These are phyloP conservation scores for Corrigiola litoralis DNA, from an alignment of 179 eudicot genomes.

Conservation along the genomic window DNA sequence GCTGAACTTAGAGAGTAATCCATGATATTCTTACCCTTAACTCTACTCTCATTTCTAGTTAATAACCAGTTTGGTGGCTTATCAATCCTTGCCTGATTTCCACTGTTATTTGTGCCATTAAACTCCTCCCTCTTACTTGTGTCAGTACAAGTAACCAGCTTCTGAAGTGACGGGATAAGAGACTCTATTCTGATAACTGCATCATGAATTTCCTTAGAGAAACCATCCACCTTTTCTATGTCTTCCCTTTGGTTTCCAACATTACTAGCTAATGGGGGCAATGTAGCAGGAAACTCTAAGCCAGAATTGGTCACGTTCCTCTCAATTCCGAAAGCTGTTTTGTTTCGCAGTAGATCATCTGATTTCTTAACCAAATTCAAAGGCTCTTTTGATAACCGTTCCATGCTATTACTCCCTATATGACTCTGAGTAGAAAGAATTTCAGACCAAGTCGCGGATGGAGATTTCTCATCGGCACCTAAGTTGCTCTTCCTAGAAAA, in stretches of 20 bases:
- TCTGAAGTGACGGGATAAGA: conserved; percentile 36
- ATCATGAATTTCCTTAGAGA: conserved; percentile 43
- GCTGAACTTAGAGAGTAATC: too few species aligned
- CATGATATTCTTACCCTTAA: too few species aligned
- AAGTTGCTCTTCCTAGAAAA: background rate
- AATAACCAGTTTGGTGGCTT: background rate
- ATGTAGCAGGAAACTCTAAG: background rate
- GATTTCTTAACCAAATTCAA: background rate
- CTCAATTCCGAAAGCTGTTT: background rate
- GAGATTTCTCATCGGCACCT: background rate
- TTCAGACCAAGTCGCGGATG: conserved; percentile 11
- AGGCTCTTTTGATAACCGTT: conserved; percentile 10
- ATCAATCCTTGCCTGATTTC: background rate
- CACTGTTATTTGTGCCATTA: conserved; percentile 6
- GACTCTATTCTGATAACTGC: conserved; percentile 43
- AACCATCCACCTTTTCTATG: conserved; percentile 16
- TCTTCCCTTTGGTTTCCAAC: background rate
- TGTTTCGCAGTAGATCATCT: conserved; percentile 5
- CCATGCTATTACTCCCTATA: conserved; percentile 1
- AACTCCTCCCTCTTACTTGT: background rate
- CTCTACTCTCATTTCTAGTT: background rate
- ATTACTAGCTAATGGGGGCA: conserved; percentile 1
- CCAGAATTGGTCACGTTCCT: conserved; percentile 13
- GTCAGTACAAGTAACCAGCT: conserved; percentile 7
- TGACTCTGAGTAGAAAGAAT: conserved; percentile 1